Evolutionary conservation across 768 basidiomycete genomes (phyloP).

Genomic region (Russula lepida): DNA sequence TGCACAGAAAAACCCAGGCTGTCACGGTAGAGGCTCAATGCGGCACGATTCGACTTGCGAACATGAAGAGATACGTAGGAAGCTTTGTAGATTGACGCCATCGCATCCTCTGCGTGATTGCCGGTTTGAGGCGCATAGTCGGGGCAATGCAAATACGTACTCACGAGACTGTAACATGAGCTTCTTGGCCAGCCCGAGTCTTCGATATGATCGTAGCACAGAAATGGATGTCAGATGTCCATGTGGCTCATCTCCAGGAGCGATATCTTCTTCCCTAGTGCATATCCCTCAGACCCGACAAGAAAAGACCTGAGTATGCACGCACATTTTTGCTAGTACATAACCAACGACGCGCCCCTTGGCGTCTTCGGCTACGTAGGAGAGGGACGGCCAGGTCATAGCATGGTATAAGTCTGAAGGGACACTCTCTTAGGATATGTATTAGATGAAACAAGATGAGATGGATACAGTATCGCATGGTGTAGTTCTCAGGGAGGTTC

Average conservation of each 20-base stretch:
- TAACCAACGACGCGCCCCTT: slow-evolving; percentile 90
- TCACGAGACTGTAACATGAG: slow-evolving; percentile 88
- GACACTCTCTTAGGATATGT: neutral
- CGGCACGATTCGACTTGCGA: slow-evolving; percentile 89
- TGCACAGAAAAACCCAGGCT: slow-evolving; percentile 84
- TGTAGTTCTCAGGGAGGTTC: slow-evolving; percentile 89
- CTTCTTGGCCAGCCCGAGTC: slow-evolving; percentile 90
- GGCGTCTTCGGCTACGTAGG: slow-evolving; percentile 86
- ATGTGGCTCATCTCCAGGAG: slow-evolving; percentile 56
- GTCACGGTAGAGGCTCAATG: slow-evolving; percentile 80
- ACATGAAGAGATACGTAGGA: slow-evolving; percentile 85
- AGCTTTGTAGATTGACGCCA: slow-evolving; percentile 82
- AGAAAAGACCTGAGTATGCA: slow-evolving; percentile 3
- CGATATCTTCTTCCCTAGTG: slow-evolving; percentile 53
- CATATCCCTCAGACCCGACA: neutral
- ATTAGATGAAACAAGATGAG: neutral
- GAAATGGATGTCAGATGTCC: slow-evolving; percentile 98
- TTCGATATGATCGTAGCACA: slow-evolving; percentile 79
- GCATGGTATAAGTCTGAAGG: slow-evolving; percentile 4
- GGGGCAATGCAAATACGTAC: slow-evolving; percentile 26
- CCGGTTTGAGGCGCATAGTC: neutral
- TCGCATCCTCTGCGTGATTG: slow-evolving; percentile 65
- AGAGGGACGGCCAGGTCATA: slow-evolving; percentile 87
- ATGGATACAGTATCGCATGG: slow-evolving; percentile 64
- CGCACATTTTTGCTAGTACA: slow-evolving; percentile 91